Evolutionary conservation across 495 filamentous ascomycete species (phyloP), one percentile per base, ranked within the genome.

Genomic region (Schizothecium vesticola): DNA sequence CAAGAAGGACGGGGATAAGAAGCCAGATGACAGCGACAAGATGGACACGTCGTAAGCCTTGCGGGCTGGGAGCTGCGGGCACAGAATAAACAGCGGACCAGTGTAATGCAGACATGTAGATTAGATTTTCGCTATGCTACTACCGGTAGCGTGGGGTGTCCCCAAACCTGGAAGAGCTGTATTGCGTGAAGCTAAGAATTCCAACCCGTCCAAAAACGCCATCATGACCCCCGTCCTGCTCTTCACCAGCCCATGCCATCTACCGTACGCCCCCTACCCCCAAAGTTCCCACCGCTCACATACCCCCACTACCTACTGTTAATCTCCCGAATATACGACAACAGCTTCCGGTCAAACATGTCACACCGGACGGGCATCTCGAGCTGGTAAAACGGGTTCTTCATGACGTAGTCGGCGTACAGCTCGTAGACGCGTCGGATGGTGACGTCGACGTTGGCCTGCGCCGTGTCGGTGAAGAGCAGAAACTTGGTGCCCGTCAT

Each of bases 321-420:
- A 58, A 85, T 79, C 71, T 85, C 85, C 73, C 88, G 84, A 55
- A 94, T 85, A 75, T 91, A 92, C 62, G 84, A 88, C 73, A 83
- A 85, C 73, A 99, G 78, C 79, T 90, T 89, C 74, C 95, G 83
- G 74, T 99, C 95, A 80, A 97, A 99, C 64, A 90, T 89, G 78
- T 98, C 95, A 80, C 94, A 96, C 68, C 95, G 83, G 56, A 99
- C 87, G 62, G 95, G 95, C 95, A 98, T 99, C 83, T 99, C 95
- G 29, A 94, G 83, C 76, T 94, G 91, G 80, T 98, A 98, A 75
- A 99, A 99, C 11, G 96, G 96, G 79, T 98, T 99, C 84, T 98
- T 98, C 93, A 97, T 97, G 72, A 98, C 95, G 79, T 91, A 97
- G 80, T 99, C 96, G 33, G 91, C 87, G 80, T 97, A 99, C 62